Conservation (phyloP, 441 rosid species). For the Pelargonium australe region DNA sequence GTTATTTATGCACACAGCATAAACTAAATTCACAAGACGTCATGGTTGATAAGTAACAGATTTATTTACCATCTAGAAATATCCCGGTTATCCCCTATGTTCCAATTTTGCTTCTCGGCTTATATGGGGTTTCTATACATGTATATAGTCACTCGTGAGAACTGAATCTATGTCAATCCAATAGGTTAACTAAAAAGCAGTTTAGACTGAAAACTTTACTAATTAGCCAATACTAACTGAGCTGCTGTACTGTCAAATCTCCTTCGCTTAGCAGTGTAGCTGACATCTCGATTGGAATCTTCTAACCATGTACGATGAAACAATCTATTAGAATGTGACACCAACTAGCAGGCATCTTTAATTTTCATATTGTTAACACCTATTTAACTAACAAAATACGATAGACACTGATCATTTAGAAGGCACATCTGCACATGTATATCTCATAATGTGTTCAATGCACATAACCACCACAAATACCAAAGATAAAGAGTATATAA, state of each 20-base stretch:
- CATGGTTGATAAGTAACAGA: too few species aligned
- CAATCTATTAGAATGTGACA: conserved; percentile 1
- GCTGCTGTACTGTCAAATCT: background rate
- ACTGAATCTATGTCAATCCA: background rate
- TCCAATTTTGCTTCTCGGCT: background rate
- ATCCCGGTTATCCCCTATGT: too few species aligned
- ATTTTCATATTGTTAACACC: background rate
- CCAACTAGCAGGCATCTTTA: background rate
- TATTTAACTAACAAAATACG: background rate
- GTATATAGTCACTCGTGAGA: background rate
- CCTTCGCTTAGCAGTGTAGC: background rate
- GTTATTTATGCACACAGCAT: background rate
- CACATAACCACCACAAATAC: background rate
- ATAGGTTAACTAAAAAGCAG: background rate
- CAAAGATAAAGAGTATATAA: background rate
- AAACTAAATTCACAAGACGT: background rate
- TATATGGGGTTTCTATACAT: background rate
- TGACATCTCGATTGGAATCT: background rate
- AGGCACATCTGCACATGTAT: background rate
- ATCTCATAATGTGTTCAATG: background rate
- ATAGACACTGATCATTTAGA: background rate
- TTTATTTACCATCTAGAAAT: too few species aligned
- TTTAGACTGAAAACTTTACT: background rate
- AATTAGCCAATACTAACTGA: background rate
- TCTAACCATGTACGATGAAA: background rate